These are phyloP conservation scores for Calophaca sinica DNA, from an alignment of 306 rosid species.

Conservation along the genomic window DNA sequence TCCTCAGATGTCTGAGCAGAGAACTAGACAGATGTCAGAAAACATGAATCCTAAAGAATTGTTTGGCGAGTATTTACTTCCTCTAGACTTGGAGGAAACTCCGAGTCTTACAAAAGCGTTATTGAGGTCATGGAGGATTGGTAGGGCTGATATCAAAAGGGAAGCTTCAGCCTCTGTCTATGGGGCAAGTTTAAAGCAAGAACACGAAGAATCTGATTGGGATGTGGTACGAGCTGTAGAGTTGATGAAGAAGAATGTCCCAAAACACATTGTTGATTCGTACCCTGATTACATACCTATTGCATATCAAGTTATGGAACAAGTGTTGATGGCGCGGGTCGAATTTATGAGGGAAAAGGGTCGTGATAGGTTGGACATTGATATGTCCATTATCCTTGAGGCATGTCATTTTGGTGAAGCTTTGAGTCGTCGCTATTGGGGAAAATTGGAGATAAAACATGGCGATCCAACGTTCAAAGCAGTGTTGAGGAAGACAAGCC, in stretches of 20 bases:
- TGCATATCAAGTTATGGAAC: not conserved
- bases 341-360: not conserved
- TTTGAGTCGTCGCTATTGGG: conserved; percentile 24
- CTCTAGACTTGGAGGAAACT: not conserved
- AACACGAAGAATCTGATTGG: not conserved
- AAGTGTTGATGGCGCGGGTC: not conserved
- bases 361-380: not conserved
- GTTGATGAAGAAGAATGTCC: not conserved
- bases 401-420: conserved; percentile 4
- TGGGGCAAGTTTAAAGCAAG: conserved; percentile 18
- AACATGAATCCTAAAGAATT: not conserved
- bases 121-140: not conserved
- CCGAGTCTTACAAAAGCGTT: not conserved
- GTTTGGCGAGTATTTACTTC: not conserved
- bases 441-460: not conserved
- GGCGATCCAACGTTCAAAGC: not conserved
- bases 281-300: not conserved
- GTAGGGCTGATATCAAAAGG: not conserved
- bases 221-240: not conserved
- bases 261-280: not conserved
- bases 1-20: not conserved
- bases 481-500: not conserved
- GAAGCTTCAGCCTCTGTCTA: conserved; percentile 12
- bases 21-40: not conserved
- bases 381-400: conserved; percentile 7